Base-by-base conservation (phyloP, 1,139 yeast species). In the Protomyces arabidopsidicola region DNA sequence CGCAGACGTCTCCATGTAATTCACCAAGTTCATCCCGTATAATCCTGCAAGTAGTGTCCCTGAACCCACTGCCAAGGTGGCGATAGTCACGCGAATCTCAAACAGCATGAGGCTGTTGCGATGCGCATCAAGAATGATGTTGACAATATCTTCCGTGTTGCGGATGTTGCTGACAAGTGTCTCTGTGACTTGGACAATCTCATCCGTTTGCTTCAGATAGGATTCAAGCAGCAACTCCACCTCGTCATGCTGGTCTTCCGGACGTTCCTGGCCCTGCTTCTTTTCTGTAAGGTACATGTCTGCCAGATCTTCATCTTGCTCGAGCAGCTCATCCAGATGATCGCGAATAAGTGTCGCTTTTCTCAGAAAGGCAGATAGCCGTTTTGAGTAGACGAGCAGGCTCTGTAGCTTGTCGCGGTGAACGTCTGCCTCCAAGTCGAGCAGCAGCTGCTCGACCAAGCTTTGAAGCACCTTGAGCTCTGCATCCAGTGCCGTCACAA, bases 111-210 rank as follows among this genome's bases (percentile, higher is more conserved):
- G 79, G 5, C 96, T 86, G 75, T 95, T 95, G 75, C 99, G 84
- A 73, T 91, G 93, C 1, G 98, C 90, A 75, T 95, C 99, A 63
- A 95, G 77, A 65, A 95, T 90, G 70, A 95, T 93, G 73, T 95
- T 95, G 66, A 90, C 95, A 71, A 95, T 90, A 73, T 95, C 99
- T 72, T 95, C 98, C 0, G 99, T 93, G 16, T 95, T 90, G 68
- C 86, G 84, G 70, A 95, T 93, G 74, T 93, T 96, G 68, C 85
- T 83, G 42, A 89, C 84, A 64, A 90, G 77, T 39, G 91, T 86
- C 57, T 90, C 96, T 0, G 96, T 87, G 65, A 90, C 90, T 73
- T 93, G 99, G 2, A 93, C 98, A 71, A 90, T 88, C 75, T 95
- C 98, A 72, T 95, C 98, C 74, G 96, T 88, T 71, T 93, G 98